phyloP scores from a whole-genome alignment of 345 rosid species.

The Brassica nigra region DNA sequence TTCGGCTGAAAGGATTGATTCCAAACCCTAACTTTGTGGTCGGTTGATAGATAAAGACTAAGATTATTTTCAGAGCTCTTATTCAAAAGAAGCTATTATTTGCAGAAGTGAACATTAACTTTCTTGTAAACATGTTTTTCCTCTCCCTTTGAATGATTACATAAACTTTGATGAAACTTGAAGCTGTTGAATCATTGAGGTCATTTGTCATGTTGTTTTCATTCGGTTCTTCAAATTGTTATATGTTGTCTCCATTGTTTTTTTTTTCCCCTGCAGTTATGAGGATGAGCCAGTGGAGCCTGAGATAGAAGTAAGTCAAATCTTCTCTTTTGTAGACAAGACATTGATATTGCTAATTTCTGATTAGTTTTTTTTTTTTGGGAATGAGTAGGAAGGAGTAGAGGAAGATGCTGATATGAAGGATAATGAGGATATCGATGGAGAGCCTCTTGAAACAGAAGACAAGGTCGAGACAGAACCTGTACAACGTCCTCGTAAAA shows the following conservation, averaged over 20 bases:
- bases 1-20: neutral
- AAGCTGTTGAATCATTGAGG: neutral
- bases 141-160: neutral
- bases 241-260: neutral
- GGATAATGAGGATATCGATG: conserved; percentile 58
- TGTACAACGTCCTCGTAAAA: conserved; percentile 56
- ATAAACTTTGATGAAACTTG: neutral
- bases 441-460: conserved; percentile 66
- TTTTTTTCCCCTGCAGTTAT: conserved; percentile 54
- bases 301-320: conserved; percentile 64
- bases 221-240: conserved; percentile 11
- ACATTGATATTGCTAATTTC: neutral
- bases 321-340: neutral
- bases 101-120: too few species aligned
- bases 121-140: neutral
- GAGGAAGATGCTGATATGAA: conserved; percentile 65
- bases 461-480: conserved; percentile 55
- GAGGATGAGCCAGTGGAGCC: conserved; percentile 92
- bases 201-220: neutral
- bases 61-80: neutral
- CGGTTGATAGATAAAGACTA: neutral
- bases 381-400: conserved; percentile 63
- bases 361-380: conserved; percentile 7
- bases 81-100: neutral
- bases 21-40: neutral